These are phyloP conservation scores for Aechmea fasciata DNA, from an alignment of 176 grass and related monocot genomes.

Conservation along the genomic window DNA sequence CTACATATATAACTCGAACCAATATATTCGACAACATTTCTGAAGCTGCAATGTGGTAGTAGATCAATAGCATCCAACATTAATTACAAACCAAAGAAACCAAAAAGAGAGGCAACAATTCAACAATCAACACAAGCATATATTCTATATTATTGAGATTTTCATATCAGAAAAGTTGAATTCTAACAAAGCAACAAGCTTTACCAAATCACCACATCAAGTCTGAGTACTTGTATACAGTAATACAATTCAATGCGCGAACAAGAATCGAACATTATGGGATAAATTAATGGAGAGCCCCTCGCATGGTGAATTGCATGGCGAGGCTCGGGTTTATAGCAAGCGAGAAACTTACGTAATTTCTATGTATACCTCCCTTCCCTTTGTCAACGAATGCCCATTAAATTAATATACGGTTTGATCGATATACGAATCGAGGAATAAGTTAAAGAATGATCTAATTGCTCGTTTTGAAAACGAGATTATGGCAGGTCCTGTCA, in stretches of 20 bases:
- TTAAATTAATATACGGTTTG: background rate
- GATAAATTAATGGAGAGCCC: slow-evolving; percentile 18
- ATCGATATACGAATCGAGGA: background rate
- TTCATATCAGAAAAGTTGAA: too few species aligned
- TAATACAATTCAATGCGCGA: too few species aligned
- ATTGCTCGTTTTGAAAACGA: slow-evolving; percentile 45
- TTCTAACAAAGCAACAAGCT: too few species aligned
- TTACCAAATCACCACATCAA: background rate
- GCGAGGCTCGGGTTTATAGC: slow-evolving; percentile 24
- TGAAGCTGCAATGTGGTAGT: too few species aligned
- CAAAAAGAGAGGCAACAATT: too few species aligned
- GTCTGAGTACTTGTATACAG: background rate
- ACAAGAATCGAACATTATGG: background rate
- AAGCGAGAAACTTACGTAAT: slow-evolving; percentile 48
- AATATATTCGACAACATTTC: too few species aligned
- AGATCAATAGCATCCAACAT: too few species aligned
- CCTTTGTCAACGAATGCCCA: background rate
- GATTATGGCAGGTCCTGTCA: slow-evolving; percentile 73
- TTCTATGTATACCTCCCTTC: slow-evolving; percentile 33
- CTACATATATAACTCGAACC: too few species aligned
- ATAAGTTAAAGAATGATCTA: slow-evolving; percentile 17
- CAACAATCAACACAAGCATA: too few species aligned
- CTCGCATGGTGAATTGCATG: background rate
- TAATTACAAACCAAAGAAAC: too few species aligned
- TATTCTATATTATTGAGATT: too few species aligned